Evolutionary conservation across 257 asterid genomes (phyloP), one percentile per base, ranked within the genome.

Genomic region (Nicotiana knightiana): DNA sequence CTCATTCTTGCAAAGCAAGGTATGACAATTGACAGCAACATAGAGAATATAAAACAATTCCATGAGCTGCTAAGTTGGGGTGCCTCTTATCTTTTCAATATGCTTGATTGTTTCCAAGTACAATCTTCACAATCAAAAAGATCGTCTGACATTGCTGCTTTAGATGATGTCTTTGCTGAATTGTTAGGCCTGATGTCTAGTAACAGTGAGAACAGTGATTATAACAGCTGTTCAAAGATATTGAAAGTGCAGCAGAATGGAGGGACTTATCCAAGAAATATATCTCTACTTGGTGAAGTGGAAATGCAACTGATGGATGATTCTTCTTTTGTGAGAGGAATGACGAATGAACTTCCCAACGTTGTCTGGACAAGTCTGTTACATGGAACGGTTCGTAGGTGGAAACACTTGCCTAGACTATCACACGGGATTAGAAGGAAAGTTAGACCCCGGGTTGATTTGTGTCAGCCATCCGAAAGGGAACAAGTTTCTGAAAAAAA

Each of bases 1-100:
- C 88, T 93, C 54, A 84, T 91, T 63, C 88, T 90, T 62, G 81
- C 94, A 63, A 91, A 88, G 91, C 86, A 88, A 82, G 92, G 93
- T 46, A n/a, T n/a, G 76, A 16, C 81, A 46, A 83, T 82, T 54
- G 93, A 87, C 54, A 86, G 88, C 66, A 87, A 59, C 53, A n/a
- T 81, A 51, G 35, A 55, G 46, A 85, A 55, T 21, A 65, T 88
- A 51, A 87, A 77, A 68, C 88, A 81, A 46, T 89, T 91, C 81
- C 92, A 87, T 48, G 86, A 67, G 76, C 83, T 91, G 54, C 88
- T 91, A 28, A 71, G 80, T 77, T 91, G 93, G 97, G 93, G 93
- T 37, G 91, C 93, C 81, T 83, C 83, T 58, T 79, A 55, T 81
- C 89, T 87, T 43, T 90, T 93, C 83, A 43, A 83, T 2, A 86